Evolutionary conservation across 1,284 basidiomycete genomes (phyloP), one percentile per base, ranked within the genome.

Genomic region (Microbotryum saponariae): DNA sequence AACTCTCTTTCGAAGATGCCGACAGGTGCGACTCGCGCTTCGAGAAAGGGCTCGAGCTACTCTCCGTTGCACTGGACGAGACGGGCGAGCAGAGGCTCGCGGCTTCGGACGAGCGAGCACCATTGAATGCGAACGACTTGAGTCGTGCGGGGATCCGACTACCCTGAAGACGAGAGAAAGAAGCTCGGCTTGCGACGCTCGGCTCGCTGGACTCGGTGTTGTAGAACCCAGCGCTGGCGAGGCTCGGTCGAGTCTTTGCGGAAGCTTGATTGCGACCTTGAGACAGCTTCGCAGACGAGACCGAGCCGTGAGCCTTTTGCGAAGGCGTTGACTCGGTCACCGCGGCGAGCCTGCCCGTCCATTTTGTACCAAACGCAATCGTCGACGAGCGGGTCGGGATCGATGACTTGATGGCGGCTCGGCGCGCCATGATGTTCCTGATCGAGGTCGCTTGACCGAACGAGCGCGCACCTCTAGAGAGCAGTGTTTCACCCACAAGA

Each of bases 381-480:
- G 59, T 63, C 23, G 45, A 31, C 21, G 62, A 65, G 45, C 62
- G 62, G 16, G 49, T 53, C 23, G 59, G 61, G 20, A 65, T 47
- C 27, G 57, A 63, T 6, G 49, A 37, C 33, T 59, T 62, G n/a
- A 52, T 37, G 2, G 56, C 47, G 56, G 51, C 54, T 54, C 45
- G 52, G 31, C 27, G 50, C 50, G 33, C 44, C 47, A 53, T 55
- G 12, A 65, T 25, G 29, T 46, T 56, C 10, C 61, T 49, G 56
- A 44, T 44, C 25, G 58, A 45, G 4, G 52, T 31, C 8, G 54
- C 50, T 27, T 56, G 56, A 21, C 52, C 59, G 37, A 63, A 37
- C n/a, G 61, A 54, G 6, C 56, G 37, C 7, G 64, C 56, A 16
- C 61, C 55, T 8, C 52, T 53, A 21, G 51, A 49, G 23, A 61